Evolutionary conservation across 2,329 filamentous ascomycete species (phyloP).

Genomic region (Calonectria hawksworthii): DNA sequence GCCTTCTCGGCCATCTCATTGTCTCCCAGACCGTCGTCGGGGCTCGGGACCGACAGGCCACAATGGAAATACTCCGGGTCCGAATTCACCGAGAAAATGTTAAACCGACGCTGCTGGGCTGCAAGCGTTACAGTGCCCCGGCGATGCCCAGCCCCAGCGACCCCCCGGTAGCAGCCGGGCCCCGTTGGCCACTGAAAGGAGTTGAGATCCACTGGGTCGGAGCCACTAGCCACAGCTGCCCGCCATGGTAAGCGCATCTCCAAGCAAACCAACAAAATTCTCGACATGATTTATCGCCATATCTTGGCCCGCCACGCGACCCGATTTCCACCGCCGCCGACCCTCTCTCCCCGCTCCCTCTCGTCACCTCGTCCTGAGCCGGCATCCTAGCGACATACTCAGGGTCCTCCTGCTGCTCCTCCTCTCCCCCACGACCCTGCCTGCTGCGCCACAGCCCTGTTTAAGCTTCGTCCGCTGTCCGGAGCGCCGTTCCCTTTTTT

Average conservation of each 20-base stretch:
- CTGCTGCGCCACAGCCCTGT: constrained; percentile 9
- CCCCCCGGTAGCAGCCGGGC: constrained; percentile 4
- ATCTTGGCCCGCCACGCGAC: constrained; percentile 26
- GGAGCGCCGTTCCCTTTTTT: constrained; percentile 30
- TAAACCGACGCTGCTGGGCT: not conserved
- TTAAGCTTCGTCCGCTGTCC: constrained; percentile 13
- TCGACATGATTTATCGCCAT: constrained; percentile 26
- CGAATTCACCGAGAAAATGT: not conserved
- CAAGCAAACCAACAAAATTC: constrained; percentile 27
- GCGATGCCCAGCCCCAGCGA: not conserved
- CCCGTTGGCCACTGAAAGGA: constrained; percentile 6
- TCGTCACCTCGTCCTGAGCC: not conserved
- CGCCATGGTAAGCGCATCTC: constrained; percentile 23
- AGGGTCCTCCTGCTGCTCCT: not conserved
- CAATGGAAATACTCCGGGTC: constrained; percentile 12
- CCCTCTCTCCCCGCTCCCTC: not conserved
- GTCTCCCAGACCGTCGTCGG: not conserved
- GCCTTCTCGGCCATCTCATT: not conserved
- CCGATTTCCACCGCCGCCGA: constrained; percentile 2
- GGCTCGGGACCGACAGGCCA: not conserved
- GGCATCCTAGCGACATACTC: not conserved
- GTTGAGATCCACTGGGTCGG: not conserved
- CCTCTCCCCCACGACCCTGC: not conserved
- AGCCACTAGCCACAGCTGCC: constrained; percentile 17
- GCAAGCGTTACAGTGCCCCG: not conserved